Percentiles rank a stretch among this genome's conserved stretches.
Evolutionary conservation across 306 rosid genomes (phyloP).

Genomic region (Casuarina equisetifolia): DNA sequence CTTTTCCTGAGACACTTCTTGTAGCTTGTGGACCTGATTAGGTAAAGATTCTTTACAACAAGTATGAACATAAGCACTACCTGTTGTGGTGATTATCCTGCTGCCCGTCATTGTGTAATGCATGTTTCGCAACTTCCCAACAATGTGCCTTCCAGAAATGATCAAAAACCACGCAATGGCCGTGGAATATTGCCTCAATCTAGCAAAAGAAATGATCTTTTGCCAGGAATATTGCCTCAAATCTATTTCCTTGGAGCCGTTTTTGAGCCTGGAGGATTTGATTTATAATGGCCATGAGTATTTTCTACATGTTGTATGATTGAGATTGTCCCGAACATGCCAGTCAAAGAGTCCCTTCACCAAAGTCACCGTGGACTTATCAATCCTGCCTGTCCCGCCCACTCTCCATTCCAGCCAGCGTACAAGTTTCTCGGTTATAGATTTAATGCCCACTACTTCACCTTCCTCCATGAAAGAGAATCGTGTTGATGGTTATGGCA

Average conservation of each 20-base stretch:
- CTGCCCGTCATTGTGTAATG: conserved; percentile 1
- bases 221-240: background rate
- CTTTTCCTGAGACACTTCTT: conserved; percentile 3
- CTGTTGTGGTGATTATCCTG: conserved; percentile 1
- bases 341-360: conserved; percentile 8
- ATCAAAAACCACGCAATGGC: background rate
- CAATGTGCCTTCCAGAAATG: background rate
- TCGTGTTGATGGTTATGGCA: background rate
- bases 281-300: background rate
- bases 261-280: background rate
- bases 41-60: no score
- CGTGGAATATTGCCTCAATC: no score
- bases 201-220: background rate
- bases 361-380: background rate
- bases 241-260: background rate
- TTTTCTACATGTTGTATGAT: conserved; percentile 1
- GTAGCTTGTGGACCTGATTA: background rate
- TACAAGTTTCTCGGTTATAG: background rate
- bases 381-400: background rate
- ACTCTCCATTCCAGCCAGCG: background rate
- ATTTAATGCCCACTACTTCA: conserved; percentile 1
- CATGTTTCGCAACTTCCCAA: conserved; percentile 1
- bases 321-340: background rate
- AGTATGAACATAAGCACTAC: background rate
- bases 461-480: conserved; percentile 1